Conservation (phyloP, 108 stramenopile species). For the Chaetoceros tenuissimus region DNA sequence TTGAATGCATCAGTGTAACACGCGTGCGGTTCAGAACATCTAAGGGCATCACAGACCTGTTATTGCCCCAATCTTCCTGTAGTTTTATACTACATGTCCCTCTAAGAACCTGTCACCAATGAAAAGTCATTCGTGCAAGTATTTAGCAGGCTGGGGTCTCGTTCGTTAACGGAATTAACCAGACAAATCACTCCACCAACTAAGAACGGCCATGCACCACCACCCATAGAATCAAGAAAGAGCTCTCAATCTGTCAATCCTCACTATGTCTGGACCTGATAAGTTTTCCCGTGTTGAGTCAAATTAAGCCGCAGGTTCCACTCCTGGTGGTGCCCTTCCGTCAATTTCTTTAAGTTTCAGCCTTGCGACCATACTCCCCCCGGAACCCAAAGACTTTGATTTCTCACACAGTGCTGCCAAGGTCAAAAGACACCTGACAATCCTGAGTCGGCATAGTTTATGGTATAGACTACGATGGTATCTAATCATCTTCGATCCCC, state of each 20-base stretch:
- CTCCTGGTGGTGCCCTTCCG: conserved; percentile 76
- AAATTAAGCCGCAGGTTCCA: conserved; percentile 75
- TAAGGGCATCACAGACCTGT: conserved; percentile 99
- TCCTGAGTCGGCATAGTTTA: conserved; percentile 99
- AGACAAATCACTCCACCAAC: conserved; percentile 97
- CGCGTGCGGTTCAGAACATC: conserved; percentile 98
- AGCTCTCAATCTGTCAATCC: conserved; percentile 83
- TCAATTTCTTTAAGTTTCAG: conserved; percentile 81
- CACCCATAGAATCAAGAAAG: conserved; percentile 83
- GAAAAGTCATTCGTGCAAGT: conserved; percentile 61
- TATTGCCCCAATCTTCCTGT: conserved; percentile 96
- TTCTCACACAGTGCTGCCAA: conserved; percentile 94
- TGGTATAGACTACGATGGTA: conserved; percentile 99
- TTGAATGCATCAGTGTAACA: conserved; percentile 96
- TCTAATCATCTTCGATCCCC: conserved; percentile 99
- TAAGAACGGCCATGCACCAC: conserved; percentile 76
- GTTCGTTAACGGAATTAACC: conserved; percentile 99
- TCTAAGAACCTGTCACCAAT: conserved; percentile 87
- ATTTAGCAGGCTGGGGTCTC: conserved; percentile 98
- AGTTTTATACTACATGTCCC: conserved; percentile 88
- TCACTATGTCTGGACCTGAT: conserved; percentile 80
- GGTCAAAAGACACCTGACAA: conserved; percentile 83
- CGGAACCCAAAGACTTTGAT: conserved; percentile 68
- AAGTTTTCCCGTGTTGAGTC: conserved; percentile 79
- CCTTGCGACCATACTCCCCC: conserved; percentile 68